Conservation (phyloP, 768 basidiomycete genomes). For the Candolleomyces efflorescens region DNA sequence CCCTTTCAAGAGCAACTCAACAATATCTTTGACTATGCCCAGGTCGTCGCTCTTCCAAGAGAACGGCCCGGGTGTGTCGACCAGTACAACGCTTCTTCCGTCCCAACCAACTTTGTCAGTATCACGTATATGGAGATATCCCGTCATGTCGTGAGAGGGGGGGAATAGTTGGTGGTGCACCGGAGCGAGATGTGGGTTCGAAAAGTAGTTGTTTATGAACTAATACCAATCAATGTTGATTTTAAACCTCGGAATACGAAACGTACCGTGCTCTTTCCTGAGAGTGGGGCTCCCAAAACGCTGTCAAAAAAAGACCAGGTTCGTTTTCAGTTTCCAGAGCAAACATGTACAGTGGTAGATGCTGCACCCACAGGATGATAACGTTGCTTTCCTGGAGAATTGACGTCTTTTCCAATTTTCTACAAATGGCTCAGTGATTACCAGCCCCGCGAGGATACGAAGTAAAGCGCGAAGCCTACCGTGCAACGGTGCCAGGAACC, state of each 20-base stretch:
- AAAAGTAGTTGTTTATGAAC: conserved; percentile 8
- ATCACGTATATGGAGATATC: background rate
- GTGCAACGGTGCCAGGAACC: too few species aligned
- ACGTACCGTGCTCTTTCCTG: conserved; percentile 7
- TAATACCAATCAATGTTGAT: background rate
- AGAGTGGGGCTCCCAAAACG: conserved; percentile 1
- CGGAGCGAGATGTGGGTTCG: background rate
- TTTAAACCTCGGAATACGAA: background rate
- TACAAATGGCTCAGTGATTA: too few species aligned
- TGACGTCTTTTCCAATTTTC: too few species aligned
- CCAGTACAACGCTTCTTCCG: background rate
- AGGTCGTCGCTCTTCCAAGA: conserved; percentile 1
- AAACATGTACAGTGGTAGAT: background rate
- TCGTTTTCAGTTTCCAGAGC: too few species aligned
- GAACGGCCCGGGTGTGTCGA: conserved; percentile 8
- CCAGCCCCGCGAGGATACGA: too few species aligned
- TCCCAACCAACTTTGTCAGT: too few species aligned
- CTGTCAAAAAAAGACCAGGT: too few species aligned
- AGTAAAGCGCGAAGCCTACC: too few species aligned
- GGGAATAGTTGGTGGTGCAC: background rate
- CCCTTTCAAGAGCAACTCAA: background rate
- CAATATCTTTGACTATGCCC: background rate
- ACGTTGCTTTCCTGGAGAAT: background rate
- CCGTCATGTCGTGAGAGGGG: background rate
- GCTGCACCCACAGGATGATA: background rate